phyloP scores from a whole-genome alignment of 208 protist species.

The Blastocrithidia nonstop region DNA sequence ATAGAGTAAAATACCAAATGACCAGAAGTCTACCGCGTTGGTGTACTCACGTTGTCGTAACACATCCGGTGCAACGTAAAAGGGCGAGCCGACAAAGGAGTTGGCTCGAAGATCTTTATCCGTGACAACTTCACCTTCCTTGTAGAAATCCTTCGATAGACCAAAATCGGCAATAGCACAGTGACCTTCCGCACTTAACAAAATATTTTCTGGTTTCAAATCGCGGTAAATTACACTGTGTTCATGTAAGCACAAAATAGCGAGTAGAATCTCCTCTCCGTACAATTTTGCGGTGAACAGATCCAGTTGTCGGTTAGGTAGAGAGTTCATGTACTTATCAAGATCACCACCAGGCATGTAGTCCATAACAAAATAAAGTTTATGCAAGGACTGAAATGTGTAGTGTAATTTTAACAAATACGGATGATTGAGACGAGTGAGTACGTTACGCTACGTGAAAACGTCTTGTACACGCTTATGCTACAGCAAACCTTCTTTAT shows the following conservation, averaged over 20 bases:
- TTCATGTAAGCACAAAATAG: slow-evolving; percentile 87
- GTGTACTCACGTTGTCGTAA: slow-evolving; percentile 89
- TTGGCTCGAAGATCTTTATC: slow-evolving; percentile 75
- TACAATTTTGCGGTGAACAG: slow-evolving; percentile 85
- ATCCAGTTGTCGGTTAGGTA: slow-evolving; percentile 74
- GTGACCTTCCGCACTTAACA: slow-evolving; percentile 75
- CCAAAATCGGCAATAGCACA: slow-evolving; percentile 86
- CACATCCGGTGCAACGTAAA: slow-evolving; percentile 92
- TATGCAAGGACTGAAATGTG: slow-evolving; percentile 93
- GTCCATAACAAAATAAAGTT: slow-evolving; percentile 92
- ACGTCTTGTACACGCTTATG: slow-evolving; percentile 85
- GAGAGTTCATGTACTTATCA: slow-evolving; percentile 85
- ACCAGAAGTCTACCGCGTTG: slow-evolving; percentile 96
- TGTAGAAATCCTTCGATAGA: slow-evolving; percentile 86
- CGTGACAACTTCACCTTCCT: slow-evolving; percentile 47
- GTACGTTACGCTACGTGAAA: slow-evolving; percentile 86
- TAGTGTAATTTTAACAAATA: slow-evolving; percentile 90
- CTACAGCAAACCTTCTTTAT: slow-evolving; percentile 82
- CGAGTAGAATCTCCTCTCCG: slow-evolving; percentile 85
- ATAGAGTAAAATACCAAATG: slow-evolving; percentile 95
- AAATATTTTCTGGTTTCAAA: slow-evolving; percentile 89
- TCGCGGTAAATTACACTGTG: slow-evolving; percentile 91
- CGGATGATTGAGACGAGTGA: slow-evolving; percentile 87
- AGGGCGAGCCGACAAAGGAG: slow-evolving; percentile 87
- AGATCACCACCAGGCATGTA: slow-evolving; percentile 91